phyloP scores from a whole-genome alignment of 805 yeast species.

The Wickerhamia fluorescens region DNA sequence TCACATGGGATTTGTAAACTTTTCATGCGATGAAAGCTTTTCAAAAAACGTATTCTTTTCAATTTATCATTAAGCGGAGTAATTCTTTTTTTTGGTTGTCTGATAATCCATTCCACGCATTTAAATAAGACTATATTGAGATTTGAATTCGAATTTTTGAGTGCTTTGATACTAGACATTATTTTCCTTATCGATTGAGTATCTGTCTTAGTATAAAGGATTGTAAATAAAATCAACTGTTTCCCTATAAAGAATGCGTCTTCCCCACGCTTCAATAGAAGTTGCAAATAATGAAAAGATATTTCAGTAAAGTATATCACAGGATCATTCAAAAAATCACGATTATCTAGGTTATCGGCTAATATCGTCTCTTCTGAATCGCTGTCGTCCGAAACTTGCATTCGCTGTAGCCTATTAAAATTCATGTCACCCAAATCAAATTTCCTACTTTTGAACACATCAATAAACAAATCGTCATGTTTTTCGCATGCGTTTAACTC shows the following conservation, averaged over 20 bases:
- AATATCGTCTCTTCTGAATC: constrained; percentile 12
- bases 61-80: background rate
- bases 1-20: too few species aligned
- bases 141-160: constrained; percentile 13
- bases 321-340: background rate
- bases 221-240: constrained; percentile 16
- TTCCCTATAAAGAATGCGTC: constrained; percentile 19
- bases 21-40: too few species aligned
- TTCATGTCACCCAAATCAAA: constrained; percentile 8
- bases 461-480: constrained; percentile 9
- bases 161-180: constrained; percentile 13
- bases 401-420: too few species aligned
- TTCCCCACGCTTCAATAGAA: constrained; percentile 21
- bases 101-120: constrained; percentile 17
- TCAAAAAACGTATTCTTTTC: constrained; percentile 1
- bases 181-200: constrained; percentile 8
- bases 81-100: constrained; percentile 3
- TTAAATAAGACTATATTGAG: constrained; percentile 11
- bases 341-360: constrained; percentile 4
- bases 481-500: background rate
- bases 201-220: constrained; percentile 12
- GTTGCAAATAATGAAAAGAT: constrained; percentile 11
- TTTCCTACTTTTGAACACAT: constrained; percentile 8
- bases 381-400: constrained; percentile 24
- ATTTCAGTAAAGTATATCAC: constrained; percentile 8